Evolutionary conservation across 2,329 filamentous ascomycete genomes (phyloP).

Genomic region (Alternaria gaisen): DNA sequence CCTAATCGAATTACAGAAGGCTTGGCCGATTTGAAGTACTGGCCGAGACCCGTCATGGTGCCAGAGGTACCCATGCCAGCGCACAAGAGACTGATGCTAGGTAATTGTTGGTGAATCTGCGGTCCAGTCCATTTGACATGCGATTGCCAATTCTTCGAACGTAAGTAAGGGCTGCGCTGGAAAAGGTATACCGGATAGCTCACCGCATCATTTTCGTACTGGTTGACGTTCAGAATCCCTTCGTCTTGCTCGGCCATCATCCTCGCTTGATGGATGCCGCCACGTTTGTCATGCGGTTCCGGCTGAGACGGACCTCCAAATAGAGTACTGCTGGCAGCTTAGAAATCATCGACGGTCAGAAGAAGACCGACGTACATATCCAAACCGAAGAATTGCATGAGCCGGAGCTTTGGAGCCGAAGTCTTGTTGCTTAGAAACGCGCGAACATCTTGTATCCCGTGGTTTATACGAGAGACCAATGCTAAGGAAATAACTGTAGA

Average conservation of each 20-base stretch:
- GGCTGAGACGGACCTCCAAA: conserved; percentile 62
- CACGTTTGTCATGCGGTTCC: conserved; percentile 28
- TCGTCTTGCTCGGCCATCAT: conserved; percentile 48
- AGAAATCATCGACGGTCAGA: neutral
- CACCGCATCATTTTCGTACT: conserved; percentile 63
- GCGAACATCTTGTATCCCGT: conserved; percentile 26
- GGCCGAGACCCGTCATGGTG: conserved; percentile 32
- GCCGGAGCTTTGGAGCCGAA: conserved; percentile 23
- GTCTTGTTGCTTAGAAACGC: conserved; percentile 36
- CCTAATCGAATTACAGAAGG: conserved; percentile 31
- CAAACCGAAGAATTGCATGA: conserved; percentile 38
- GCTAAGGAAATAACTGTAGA: conserved; percentile 35
- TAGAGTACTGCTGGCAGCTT: conserved; percentile 39
- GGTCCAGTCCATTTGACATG: conserved; percentile 68
- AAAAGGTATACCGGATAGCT: neutral
- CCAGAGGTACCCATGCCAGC: conserved; percentile 67
- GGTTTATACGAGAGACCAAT: conserved; percentile 31
- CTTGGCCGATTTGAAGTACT: conserved; percentile 32
- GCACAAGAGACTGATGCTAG: conserved; percentile 65
- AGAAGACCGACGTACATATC: conserved; percentile 20
- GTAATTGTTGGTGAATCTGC: conserved; percentile 65
- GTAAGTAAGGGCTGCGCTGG: neutral
- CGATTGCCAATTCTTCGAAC: conserved; percentile 60
- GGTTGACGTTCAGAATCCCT: conserved; percentile 62
- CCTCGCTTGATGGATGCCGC: conserved; percentile 30